These are phyloP conservation scores for Myxozyma sirexii DNA, from an alignment of 805 yeast genomes.

Conservation along the genomic window DNA sequence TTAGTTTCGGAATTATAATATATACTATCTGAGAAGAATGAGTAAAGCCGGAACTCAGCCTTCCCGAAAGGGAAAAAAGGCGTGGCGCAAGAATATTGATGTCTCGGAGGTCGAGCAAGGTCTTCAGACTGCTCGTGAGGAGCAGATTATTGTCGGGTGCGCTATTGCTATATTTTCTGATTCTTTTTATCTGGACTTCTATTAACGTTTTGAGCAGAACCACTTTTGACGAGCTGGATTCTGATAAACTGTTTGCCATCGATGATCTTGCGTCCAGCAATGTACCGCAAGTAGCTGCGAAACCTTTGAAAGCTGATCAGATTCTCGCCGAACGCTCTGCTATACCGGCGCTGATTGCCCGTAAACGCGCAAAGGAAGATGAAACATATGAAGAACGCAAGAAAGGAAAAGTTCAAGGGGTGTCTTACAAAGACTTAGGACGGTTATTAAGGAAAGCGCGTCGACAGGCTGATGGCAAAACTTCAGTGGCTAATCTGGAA, in stretches of 20 bases:
- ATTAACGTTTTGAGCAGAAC: background rate
- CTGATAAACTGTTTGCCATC: slow-evolving; percentile 28
- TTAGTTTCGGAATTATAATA: no score
- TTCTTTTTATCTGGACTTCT: background rate
- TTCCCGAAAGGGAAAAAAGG: slow-evolving; percentile 88
- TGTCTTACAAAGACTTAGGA: slow-evolving; percentile 62
- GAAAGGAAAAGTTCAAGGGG: slow-evolving; percentile 58
- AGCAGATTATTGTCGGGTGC: slow-evolving; percentile 46
- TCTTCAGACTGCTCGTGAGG: slow-evolving; percentile 69
- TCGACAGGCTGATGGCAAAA: slow-evolving; percentile 54
- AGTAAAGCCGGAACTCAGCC: slow-evolving; percentile 50
- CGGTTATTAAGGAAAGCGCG: slow-evolving; percentile 72
- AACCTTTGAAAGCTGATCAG: slow-evolving; percentile 58
- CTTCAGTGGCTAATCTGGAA: slow-evolving; percentile 56
- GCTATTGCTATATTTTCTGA: slow-evolving; percentile 38
- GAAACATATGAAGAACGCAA: slow-evolving; percentile 42
- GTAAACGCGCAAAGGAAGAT: slow-evolving; percentile 39
- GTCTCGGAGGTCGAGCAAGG: slow-evolving; percentile 74
- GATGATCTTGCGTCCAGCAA: slow-evolving; percentile 17
- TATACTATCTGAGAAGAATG: slow-evolving; percentile 1
- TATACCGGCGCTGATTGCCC: slow-evolving; percentile 60
- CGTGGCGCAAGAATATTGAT: slow-evolving; percentile 93
- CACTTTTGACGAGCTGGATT: slow-evolving; percentile 9
- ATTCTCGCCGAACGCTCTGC: slow-evolving; percentile 79
- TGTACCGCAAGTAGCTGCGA: slow-evolving; percentile 9